phyloP scores from a whole-genome alignment of 2,329 filamentous ascomycete genomes.

The Acrodontium crateriforme region DNA sequence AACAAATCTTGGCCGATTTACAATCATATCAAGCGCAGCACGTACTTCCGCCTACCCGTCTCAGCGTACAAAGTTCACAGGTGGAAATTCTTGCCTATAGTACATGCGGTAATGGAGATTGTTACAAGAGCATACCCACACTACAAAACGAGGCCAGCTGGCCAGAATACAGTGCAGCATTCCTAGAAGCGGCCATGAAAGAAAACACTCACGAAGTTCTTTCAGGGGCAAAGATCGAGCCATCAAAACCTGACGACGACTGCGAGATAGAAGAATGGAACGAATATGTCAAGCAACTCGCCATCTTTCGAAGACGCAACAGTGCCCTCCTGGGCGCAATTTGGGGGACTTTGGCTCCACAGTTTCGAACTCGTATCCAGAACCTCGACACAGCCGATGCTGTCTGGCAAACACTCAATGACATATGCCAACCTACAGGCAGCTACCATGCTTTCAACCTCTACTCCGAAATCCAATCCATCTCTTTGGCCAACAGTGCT shows the following conservation, averaged over 20 bases:
- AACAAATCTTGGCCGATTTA: constrained; percentile 10
- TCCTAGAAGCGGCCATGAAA: constrained; percentile 16
- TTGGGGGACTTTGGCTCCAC: constrained; percentile 11
- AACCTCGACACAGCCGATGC: constrained; percentile 11
- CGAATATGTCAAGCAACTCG: constrained; percentile 21
- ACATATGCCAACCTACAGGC: constrained; percentile 17
- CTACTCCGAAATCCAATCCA: constrained; percentile 13
- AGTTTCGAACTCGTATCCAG: constrained; percentile 14
- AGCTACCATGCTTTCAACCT: constrained; percentile 14
- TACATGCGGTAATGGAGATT: constrained; percentile 18
- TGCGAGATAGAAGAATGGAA: constrained; percentile 18
- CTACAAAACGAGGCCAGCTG: constrained; percentile 12
- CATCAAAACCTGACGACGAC: constrained; percentile 9
- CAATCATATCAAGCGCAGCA: constrained; percentile 16
- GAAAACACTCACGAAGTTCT: constrained; percentile 20
- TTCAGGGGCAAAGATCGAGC: constrained; percentile 15
- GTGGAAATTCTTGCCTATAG: constrained; percentile 19
- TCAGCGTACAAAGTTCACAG: constrained; percentile 14
- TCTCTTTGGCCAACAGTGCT: constrained; percentile 12
- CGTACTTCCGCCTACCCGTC: constrained; percentile 11
- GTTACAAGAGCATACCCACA: constrained; percentile 11
- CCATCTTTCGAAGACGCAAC: constrained; percentile 20
- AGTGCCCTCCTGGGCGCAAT: constrained; percentile 14
- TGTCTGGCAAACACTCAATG: constrained; percentile 17
- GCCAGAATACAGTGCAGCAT: constrained; percentile 14